Percentiles rank a stretch among this genome's conserved stretches.
These are phyloP conservation scores for Amborella trichopoda DNA, from an alignment of 164 flowering plant genomes.

Conservation along the genomic window DNA sequence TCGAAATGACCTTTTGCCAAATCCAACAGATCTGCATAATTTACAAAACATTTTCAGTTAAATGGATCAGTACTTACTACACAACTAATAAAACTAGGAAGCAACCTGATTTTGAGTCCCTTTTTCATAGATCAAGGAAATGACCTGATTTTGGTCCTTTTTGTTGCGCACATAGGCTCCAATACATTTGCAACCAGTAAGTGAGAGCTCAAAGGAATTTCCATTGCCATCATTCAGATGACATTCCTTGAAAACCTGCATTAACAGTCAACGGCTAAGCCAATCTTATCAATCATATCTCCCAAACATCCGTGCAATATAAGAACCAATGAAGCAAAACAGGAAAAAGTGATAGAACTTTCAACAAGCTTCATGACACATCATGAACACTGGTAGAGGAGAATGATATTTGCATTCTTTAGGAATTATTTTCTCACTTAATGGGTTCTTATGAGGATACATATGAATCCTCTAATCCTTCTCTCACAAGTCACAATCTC, in stretches of 20 bases:
- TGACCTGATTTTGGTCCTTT: slow-evolving; percentile 89
- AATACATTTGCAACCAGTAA: slow-evolving; percentile 75
- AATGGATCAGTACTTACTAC: neutral
- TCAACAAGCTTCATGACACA: too few relatives aligned
- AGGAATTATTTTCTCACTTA: too few relatives aligned
- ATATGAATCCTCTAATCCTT: too few relatives aligned
- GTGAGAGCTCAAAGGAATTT: slow-evolving; percentile 63
- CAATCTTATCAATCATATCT: too few relatives aligned
- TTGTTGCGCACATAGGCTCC: slow-evolving; percentile 90
- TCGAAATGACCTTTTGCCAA: slow-evolving; percentile 70
- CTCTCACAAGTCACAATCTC: too few relatives aligned
- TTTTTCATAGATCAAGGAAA: neutral
- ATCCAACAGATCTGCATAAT: slow-evolving; percentile 83
- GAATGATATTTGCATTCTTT: too few relatives aligned
- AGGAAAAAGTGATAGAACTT: too few relatives aligned
- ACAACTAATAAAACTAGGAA: neutral
- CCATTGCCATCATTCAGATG: slow-evolving; percentile 36
- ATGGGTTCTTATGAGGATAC: too few relatives aligned
- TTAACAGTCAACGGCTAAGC: slow-evolving; percentile 4
- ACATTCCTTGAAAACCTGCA: slow-evolving; percentile 81
- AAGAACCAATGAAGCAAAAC: too few relatives aligned
- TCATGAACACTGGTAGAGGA: too few relatives aligned
- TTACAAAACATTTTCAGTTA: too few relatives aligned
- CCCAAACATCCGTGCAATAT: too few relatives aligned
- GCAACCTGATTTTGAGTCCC: neutral